phyloP scores from a whole-genome alignment of 1,139 yeast species.

The Scheffersomyces stambukii region DNA sequence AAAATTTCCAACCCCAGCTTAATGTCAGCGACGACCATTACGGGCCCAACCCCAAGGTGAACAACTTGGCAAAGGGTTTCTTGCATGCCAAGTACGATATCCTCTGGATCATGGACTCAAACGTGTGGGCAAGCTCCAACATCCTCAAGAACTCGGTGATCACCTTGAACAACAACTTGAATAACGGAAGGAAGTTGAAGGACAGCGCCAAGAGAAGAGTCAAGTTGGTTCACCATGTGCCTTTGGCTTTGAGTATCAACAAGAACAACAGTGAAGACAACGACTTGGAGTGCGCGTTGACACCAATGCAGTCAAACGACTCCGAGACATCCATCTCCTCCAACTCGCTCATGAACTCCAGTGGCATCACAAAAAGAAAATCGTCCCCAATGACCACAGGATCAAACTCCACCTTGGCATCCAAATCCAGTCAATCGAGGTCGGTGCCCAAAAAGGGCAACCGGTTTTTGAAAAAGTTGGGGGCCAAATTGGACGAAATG shows the following conservation, averaged over 20 bases:
- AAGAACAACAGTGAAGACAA: conserved; percentile 1
- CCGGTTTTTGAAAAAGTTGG: conserved; percentile 33
- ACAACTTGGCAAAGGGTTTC: conserved; percentile 79
- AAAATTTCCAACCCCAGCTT: conserved; percentile 23
- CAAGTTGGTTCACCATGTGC: conserved; percentile 76
- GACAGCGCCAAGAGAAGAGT: conserved; percentile 35
- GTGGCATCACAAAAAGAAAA: conserved; percentile 10
- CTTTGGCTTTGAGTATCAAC: conserved; percentile 51
- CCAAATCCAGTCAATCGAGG: conserved; percentile 3
- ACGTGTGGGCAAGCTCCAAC: conserved; percentile 73
- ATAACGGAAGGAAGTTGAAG: conserved; percentile 39
- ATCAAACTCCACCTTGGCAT: not conserved
- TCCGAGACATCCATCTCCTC: conserved; percentile 3
- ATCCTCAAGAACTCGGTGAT: conserved; percentile 64
- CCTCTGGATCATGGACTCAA: conserved; percentile 85
- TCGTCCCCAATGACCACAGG: conserved; percentile 2
- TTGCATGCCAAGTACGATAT: conserved; percentile 63
- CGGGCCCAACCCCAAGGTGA: conserved; percentile 90
- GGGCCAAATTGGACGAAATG: conserved; percentile 83
- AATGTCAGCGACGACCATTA: conserved; percentile 38
- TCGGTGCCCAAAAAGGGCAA: conserved; percentile 4
- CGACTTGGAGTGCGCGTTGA: conserved; percentile 13
- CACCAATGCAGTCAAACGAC: conserved; percentile 15
- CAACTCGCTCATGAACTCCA: too few species aligned
- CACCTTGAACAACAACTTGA: conserved; percentile 43